A percentile compares a stretch with the other conserved stretches of the same genome.
These are phyloP conservation scores for Stemphylium lycopersici DNA, from an alignment of 2,329 filamentous ascomycete genomes.

Conservation along the genomic window DNA sequence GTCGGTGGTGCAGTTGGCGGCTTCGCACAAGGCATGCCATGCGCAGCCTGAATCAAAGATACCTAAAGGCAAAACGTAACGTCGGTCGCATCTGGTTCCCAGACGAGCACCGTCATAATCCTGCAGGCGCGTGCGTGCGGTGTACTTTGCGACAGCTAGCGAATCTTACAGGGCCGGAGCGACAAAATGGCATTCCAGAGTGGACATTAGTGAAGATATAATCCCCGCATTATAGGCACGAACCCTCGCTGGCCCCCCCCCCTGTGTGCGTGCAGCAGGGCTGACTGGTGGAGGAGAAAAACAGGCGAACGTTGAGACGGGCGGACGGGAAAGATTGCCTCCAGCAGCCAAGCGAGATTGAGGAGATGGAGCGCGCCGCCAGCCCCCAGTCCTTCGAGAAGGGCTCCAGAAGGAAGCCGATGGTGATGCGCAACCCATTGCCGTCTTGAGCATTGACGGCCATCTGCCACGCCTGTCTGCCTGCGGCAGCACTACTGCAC, in stretches of 20 bases:
- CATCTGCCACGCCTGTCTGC: conserved; percentile 7
- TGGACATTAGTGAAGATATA: conserved; percentile 22
- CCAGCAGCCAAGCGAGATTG: conserved; percentile 25
- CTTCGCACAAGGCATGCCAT: conserved; percentile 19
- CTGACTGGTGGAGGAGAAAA: conserved; percentile 16
- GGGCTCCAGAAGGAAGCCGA: conserved; percentile 16
- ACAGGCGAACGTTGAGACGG: conserved; percentile 35
- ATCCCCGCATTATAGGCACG: conserved; percentile 42
- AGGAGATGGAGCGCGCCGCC: conserved; percentile 10
- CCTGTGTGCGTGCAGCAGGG: conserved; percentile 25
- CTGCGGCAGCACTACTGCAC: conserved; percentile 22
- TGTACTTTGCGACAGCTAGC: conserved; percentile 15
- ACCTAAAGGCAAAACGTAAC: conserved; percentile 12
- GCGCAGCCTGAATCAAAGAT: conserved; percentile 27
- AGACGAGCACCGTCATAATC: conserved; percentile 15
- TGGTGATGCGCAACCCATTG: conserved; percentile 2
- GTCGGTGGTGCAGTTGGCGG: conserved; percentile 7
- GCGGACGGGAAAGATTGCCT: conserved; percentile 29
- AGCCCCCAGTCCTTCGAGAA: conserved; percentile 17
- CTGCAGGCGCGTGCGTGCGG: conserved; percentile 11
- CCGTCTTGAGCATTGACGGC: not conserved
- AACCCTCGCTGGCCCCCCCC: conserved; percentile 14
- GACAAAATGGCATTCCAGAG: conserved; percentile 29
- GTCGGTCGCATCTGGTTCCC: conserved; percentile 7
- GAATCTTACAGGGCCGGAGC: conserved; percentile 17